Evolutionary conservation across 2,329 filamentous ascomycete genomes (phyloP).

Genomic region (Arthroderma sp.): DNA sequence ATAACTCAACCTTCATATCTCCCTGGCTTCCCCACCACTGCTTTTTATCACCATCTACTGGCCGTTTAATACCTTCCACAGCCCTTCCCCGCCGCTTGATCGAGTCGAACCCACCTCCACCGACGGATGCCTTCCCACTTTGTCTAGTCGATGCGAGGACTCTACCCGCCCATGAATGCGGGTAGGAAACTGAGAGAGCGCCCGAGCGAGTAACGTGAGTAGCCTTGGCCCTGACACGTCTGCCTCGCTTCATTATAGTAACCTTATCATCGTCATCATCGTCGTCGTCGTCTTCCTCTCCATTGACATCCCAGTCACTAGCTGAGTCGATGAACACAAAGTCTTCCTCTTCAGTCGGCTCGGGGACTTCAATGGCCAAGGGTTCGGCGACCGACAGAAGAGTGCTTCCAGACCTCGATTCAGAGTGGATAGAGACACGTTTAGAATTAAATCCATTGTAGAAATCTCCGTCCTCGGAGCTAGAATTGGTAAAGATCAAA

Average conservation of each 20-base stretch:
- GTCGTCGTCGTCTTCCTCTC: too few relatives aligned
- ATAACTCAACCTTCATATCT: conserved; percentile 11
- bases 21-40: conserved; percentile 15
- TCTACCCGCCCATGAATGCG: conserved; percentile 19
- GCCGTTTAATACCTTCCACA: conserved; percentile 9
- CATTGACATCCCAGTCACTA: background rate
- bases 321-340: background rate
- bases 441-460: background rate
- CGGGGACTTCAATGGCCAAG: conserved; percentile 4
- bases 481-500: conserved; percentile 10
- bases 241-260: too few relatives aligned
- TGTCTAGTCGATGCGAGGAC: conserved; percentile 13
- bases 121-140: conserved; percentile 11
- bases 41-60: conserved; percentile 4
- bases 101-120: conserved; percentile 14
- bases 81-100: conserved; percentile 4
- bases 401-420: conserved; percentile 10
- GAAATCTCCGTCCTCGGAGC: background rate
- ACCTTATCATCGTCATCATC: too few relatives aligned
- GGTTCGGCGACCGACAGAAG: conserved; percentile 13
- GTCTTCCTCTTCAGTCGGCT: background rate
- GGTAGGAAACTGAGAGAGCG: conserved; percentile 17
- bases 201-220: conserved; percentile 10
- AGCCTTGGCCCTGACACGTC: too few relatives aligned
- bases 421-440: conserved; percentile 10